Evolutionary conservation across 2,329 filamentous ascomycete genomes (phyloP).

Genomic region (Aotearoamyces nothofagi): DNA sequence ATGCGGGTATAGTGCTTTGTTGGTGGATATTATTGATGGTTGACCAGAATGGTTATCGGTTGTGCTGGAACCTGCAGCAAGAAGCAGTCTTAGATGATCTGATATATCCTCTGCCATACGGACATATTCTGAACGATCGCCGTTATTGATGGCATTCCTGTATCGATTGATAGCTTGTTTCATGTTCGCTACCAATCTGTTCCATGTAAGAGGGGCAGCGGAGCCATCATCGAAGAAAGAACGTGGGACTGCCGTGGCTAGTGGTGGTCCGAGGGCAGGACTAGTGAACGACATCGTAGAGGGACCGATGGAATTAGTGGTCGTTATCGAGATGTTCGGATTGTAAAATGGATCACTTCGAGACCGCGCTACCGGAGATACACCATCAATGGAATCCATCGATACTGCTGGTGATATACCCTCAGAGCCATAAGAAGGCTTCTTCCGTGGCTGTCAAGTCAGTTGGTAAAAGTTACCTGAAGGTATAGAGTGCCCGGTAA

Average conservation of each 20-base stretch:
- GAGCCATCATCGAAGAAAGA: slow-evolving; percentile 88
- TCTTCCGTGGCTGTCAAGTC: slow-evolving; percentile 36
- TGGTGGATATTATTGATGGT: slow-evolving; percentile 97
- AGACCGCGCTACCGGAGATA: slow-evolving; percentile 41
- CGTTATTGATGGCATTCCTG: slow-evolving; percentile 72
- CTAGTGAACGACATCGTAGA: slow-evolving; percentile 42
- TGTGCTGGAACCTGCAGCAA: slow-evolving; percentile 92
- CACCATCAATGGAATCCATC: slow-evolving; percentile 74
- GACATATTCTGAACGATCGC: slow-evolving; percentile 79
- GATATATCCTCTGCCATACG: slow-evolving; percentile 94
- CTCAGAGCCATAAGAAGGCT: slow-evolving; percentile 41
- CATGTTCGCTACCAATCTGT: slow-evolving; percentile 82
- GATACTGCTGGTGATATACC: slow-evolving; percentile 76
- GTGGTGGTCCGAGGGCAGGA: slow-evolving; percentile 18
- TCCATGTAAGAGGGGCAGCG: slow-evolving; percentile 73
- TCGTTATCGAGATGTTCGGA: slow-evolving; percentile 35
- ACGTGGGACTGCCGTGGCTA: slow-evolving; percentile 45
- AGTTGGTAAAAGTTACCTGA: slow-evolving; percentile 12
- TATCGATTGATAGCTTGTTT: slow-evolving; percentile 80
- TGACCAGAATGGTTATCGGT: slow-evolving; percentile 98
- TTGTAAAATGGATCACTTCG: slow-evolving; percentile 40
- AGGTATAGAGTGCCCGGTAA: neutral
- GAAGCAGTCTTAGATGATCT: slow-evolving; percentile 79
- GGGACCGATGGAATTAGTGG: slow-evolving; percentile 27
- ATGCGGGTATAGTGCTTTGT: slow-evolving; percentile 92